Conservation (phyloP, 495 filamentous ascomycete genomes). For the Rhizodiscina lignyota region DNA sequence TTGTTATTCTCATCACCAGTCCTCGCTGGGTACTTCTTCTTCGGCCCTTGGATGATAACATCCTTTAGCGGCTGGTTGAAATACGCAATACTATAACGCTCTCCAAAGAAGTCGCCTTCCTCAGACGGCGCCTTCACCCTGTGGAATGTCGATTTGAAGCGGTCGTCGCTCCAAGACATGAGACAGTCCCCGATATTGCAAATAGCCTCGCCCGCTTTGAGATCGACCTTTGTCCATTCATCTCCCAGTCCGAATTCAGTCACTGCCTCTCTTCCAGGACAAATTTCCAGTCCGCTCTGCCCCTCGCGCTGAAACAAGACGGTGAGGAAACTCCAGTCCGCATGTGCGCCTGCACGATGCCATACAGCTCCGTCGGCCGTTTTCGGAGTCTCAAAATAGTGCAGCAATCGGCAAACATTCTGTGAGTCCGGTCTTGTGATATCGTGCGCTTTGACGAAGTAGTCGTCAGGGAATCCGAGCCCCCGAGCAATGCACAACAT, state of each 20-base stretch:
- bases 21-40: slow-evolving; percentile 42
- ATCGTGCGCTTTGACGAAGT: slow-evolving; percentile 40
- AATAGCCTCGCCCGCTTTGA: slow-evolving; percentile 38
- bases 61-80: slow-evolving; percentile 50
- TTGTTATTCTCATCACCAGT: slow-evolving; percentile 41
- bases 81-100: slow-evolving; percentile 46
- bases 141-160: slow-evolving; percentile 50
- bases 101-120: slow-evolving; percentile 34
- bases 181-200: slow-evolving; percentile 55
- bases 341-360: slow-evolving; percentile 47
- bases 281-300: slow-evolving; percentile 48
- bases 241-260: slow-evolving; percentile 43
- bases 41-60: slow-evolving; percentile 40
- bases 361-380: slow-evolving; percentile 28
- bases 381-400: slow-evolving; percentile 34
- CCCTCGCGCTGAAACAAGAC: slow-evolving; percentile 49
- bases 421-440: slow-evolving; percentile 30
- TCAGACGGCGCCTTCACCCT: slow-evolving; percentile 41
- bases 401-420: slow-evolving; percentile 39
- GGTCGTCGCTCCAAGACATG: slow-evolving; percentile 54
- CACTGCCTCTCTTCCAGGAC: slow-evolving; percentile 44
- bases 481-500: slow-evolving; percentile 44
- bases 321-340: slow-evolving; percentile 46
- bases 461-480: slow-evolving; percentile 36
- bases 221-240: slow-evolving; percentile 44